phyloP scores from a whole-genome alignment of 495 filamentous ascomycete genomes.

The Halenospora varia region DNA sequence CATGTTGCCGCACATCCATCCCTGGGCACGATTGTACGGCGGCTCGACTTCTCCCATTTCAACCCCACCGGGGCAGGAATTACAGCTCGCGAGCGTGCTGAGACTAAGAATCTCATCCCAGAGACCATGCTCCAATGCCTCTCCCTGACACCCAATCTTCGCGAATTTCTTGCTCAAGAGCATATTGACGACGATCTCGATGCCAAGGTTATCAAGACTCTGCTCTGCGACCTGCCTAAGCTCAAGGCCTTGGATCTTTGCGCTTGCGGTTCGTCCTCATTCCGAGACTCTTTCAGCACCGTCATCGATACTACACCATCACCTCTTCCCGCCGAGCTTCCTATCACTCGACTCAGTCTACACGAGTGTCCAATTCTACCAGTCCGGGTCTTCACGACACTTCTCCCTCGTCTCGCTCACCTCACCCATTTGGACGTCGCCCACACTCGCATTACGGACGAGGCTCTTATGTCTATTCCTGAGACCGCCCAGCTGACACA shows the following conservation, averaged over 20 bases:
- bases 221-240: slow-evolving; percentile 68
- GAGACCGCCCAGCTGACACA: slow-evolving; percentile 70
- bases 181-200: slow-evolving; percentile 78
- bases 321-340: slow-evolving; percentile 40
- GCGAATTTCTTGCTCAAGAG: slow-evolving; percentile 80
- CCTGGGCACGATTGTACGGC: slow-evolving; percentile 73
- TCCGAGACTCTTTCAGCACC: slow-evolving; percentile 57
- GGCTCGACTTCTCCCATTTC: slow-evolving; percentile 86
- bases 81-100: slow-evolving; percentile 72
- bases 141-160: slow-evolving; percentile 69
- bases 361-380: slow-evolving; percentile 80
- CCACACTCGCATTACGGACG: slow-evolving; percentile 73
- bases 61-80: slow-evolving; percentile 78
- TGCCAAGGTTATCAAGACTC: slow-evolving; percentile 61
- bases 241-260: slow-evolving; percentile 75
- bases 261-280: slow-evolving; percentile 67
- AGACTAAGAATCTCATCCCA: slow-evolving; percentile 78
- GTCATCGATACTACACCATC: slow-evolving; percentile 27
- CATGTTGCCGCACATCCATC: slow-evolving; percentile 65
- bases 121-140: slow-evolving; percentile 72
- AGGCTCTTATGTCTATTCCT: slow-evolving; percentile 68
- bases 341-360: slow-evolving; percentile 66
- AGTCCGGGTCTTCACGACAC: slow-evolving; percentile 59
- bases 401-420: slow-evolving; percentile 65
- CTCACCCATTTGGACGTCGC: slow-evolving; percentile 79